A percentile compares a stretch with the other conserved stretches of the same genome.
These are phyloP conservation scores for Lanmaoa pseudosensibilis DNA, from an alignment of 768 basidiomycete genomes.

Conservation along the genomic window DNA sequence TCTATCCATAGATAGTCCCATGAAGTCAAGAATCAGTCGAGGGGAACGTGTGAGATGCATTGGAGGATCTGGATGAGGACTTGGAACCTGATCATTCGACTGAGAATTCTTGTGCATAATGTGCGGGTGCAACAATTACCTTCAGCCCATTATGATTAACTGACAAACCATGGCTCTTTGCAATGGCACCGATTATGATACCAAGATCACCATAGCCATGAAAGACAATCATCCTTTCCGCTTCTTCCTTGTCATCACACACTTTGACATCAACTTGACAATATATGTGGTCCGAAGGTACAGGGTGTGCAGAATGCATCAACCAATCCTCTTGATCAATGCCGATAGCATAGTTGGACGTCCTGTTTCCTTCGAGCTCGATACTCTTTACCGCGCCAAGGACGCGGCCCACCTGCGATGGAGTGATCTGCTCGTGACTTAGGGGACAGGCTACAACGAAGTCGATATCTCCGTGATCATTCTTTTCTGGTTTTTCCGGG, in stretches of 20 bases:
- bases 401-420: slow-evolving; percentile 37
- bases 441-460: slow-evolving; percentile 56
- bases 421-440: slow-evolving; percentile 27
- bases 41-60: slow-evolving; percentile 53
- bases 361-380: slow-evolving; percentile 50
- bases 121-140: slow-evolving; percentile 34
- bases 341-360: slow-evolving; percentile 63
- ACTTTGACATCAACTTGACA: slow-evolving; percentile 66
- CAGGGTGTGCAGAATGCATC: slow-evolving; percentile 2
- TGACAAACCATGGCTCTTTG: slow-evolving; percentile 48
- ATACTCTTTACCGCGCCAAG: slow-evolving; percentile 52
- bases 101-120: slow-evolving; percentile 13
- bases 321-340: slow-evolving; percentile 42
- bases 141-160: slow-evolving; percentile 58
- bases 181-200: slow-evolving; percentile 64
- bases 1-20: slow-evolving; percentile 53
- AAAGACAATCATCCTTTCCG: slow-evolving; percentile 52
- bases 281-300: slow-evolving; percentile 20
- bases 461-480: slow-evolving; percentile 69
- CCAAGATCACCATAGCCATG: slow-evolving; percentile 71
- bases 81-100: slow-evolving; percentile 26
- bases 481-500: slow-evolving; percentile 63
- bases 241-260: slow-evolving; percentile 50
- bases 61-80: slow-evolving; percentile 35
- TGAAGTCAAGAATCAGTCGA: slow-evolving; percentile 51